These are phyloP conservation scores for Calcarisporium arbuscula DNA, from an alignment of 2,329 filamentous ascomycete genomes.

Conservation along the genomic window DNA sequence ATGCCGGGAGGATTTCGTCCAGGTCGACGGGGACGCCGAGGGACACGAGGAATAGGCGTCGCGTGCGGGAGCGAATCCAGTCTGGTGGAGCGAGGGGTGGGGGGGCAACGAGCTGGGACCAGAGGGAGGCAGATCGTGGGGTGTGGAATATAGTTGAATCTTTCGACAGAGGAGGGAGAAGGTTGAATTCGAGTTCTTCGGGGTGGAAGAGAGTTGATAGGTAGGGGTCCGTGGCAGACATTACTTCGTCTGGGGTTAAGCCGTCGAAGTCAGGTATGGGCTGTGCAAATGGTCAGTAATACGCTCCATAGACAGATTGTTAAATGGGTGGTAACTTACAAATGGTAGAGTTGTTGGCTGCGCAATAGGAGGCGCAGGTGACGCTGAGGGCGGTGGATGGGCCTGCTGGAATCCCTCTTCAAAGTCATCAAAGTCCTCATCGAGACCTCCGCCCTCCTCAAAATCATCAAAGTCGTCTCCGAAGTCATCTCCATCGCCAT, in stretches of 20 bases:
- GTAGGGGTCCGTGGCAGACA: constrained; percentile 57
- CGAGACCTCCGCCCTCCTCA: constrained; percentile 49
- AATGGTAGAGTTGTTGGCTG: constrained; percentile 38
- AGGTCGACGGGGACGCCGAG: constrained; percentile 93
- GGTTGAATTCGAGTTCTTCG: constrained; percentile 44
- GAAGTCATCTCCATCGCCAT: constrained; percentile 40
- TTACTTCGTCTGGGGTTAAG: constrained; percentile 54
- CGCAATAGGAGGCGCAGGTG: constrained; percentile 24
- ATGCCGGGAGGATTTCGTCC: constrained; percentile 93
- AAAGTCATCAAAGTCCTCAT: constrained; percentile 61
- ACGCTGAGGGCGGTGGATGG: constrained; percentile 18
- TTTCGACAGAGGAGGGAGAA: constrained; percentile 43
- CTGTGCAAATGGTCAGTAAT: constrained; percentile 31
- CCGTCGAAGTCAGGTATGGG: constrained; percentile 63
- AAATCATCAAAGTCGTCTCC: constrained; percentile 59
- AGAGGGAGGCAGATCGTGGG: constrained; percentile 80
- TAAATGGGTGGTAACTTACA: constrained; percentile 23
- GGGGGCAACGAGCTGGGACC: constrained; percentile 93
- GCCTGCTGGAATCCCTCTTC: constrained; percentile 64
- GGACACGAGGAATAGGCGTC: constrained; percentile 90
- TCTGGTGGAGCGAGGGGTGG: constrained; percentile 92
- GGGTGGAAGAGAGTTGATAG: constrained; percentile 60
- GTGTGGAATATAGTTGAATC: constrained; percentile 70
- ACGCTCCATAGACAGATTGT: background rate
- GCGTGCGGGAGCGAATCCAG: constrained; percentile 94